Percentiles rank a stretch among this genome's conserved stretches.
phyloP scores from a whole-genome alignment of 75 land plant species.

The Pinus tabuliformis region DNA sequence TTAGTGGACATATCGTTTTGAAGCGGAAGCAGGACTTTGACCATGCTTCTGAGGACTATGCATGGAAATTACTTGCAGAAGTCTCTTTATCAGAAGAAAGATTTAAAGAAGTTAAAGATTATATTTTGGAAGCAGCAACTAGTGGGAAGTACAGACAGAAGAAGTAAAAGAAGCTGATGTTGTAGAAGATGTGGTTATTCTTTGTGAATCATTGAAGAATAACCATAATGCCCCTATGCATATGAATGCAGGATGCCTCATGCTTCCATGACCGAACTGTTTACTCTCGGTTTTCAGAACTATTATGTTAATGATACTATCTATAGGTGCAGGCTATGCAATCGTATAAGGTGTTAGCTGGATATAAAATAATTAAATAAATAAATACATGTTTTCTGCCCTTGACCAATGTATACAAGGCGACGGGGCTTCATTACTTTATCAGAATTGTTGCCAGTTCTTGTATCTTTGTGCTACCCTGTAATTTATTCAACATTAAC shows the following conservation, averaged over 20 bases:
- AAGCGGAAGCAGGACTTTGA: constrained; percentile 79
- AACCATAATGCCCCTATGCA: not conserved
- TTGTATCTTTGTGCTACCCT: too few relatives aligned
- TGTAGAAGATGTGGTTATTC: not conserved
- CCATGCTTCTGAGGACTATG: constrained; percentile 76
- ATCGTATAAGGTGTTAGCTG: too few relatives aligned
- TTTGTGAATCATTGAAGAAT: not conserved
- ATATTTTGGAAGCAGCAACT: constrained; percentile 42
- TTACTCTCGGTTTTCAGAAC: too few relatives aligned
- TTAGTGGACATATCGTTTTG: constrained; percentile 93
- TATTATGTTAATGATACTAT: too few relatives aligned
- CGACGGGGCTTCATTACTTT: too few relatives aligned
- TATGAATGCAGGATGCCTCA: too few relatives aligned
- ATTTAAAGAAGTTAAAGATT: constrained; percentile 67
- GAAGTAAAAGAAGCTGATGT: not conserved
- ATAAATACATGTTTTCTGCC: too few relatives aligned
- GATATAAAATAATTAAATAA: too few relatives aligned
- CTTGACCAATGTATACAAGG: too few relatives aligned
- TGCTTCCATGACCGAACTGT: not conserved
- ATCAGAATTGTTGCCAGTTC: too few relatives aligned
- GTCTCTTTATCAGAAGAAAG: constrained; percentile 76
- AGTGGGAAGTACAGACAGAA: not conserved
- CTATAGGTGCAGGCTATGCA: too few relatives aligned
- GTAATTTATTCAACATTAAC: too few relatives aligned
- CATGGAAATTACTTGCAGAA: constrained; percentile 90